Conservation (phyloP, 129 eudicot genomes). For the Artemisia argyi region DNA sequence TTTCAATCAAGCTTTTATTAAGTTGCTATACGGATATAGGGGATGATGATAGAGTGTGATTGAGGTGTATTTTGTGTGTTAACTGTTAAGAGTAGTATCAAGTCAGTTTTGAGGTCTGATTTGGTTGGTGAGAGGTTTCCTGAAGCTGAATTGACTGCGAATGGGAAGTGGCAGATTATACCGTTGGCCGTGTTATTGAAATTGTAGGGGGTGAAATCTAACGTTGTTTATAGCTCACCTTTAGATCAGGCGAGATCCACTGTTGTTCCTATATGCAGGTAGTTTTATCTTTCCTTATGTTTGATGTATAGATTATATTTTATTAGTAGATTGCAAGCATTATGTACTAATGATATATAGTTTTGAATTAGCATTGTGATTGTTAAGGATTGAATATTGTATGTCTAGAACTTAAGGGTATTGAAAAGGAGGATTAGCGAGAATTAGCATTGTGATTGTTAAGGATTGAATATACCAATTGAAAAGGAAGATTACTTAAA, state of each 20-base stretch:
- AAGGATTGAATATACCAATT: no score
- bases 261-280: conserved; percentile 89
- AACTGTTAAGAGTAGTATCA: conserved; percentile 86
- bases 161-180: conserved; percentile 83
- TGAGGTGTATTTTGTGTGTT: conserved; percentile 76
- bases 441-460: no score
- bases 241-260: conserved; percentile 89
- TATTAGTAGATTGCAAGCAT: no score
- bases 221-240: conserved; percentile 77
- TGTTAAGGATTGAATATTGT: no score
- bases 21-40: no score
- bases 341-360: no score
- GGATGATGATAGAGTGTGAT: conserved; percentile 51
- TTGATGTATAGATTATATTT: neutral
- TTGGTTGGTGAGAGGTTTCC: conserved; percentile 82
- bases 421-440: no score
- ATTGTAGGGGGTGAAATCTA: conserved; percentile 75
- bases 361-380: no score
- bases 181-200: conserved; percentile 89
- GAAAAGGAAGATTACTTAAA: no score
- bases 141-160: conserved; percentile 71
- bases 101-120: conserved; percentile 82
- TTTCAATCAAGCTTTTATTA: no score
- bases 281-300: neutral
- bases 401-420: no score